Evolutionary conservation across 2,329 filamentous ascomycete genomes (phyloP).

Genomic region (Colletotrichum cordylinicola): DNA sequence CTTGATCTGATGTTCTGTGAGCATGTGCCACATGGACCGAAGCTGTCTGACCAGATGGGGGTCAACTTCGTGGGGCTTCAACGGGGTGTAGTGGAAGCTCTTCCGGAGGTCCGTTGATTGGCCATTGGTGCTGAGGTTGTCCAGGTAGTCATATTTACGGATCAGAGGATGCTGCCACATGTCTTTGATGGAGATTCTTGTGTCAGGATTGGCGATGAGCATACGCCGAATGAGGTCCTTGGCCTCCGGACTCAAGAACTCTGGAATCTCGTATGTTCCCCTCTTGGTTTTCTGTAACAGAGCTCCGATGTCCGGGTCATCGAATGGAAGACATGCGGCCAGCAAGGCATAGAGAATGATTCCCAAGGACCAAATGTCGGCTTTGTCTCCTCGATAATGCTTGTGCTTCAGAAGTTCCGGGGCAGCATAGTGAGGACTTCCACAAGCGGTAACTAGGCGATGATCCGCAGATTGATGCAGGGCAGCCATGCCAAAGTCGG

Average conservation of each 20-base stretch:
- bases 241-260: constrained; percentile 69
- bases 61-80: constrained; percentile 74
- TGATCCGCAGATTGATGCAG: constrained; percentile 81
- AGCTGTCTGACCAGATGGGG: constrained; percentile 83
- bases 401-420: constrained; percentile 84
- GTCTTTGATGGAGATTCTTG: constrained; percentile 78
- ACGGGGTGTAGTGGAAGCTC: constrained; percentile 64
- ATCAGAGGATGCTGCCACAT: constrained; percentile 92
- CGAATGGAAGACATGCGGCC: constrained; percentile 83
- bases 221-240: constrained; percentile 81
- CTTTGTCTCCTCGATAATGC: constrained; percentile 82
- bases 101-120: constrained; percentile 64
- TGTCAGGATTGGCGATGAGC: constrained; percentile 77
- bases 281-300: constrained; percentile 68
- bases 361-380: constrained; percentile 94
- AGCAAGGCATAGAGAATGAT: constrained; percentile 90
- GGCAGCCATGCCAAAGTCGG: constrained; percentile 98
- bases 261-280: constrained; percentile 67
- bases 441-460: constrained; percentile 87
- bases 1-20: constrained; percentile 74
- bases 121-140: constrained; percentile 64
- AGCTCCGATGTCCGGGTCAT: constrained; percentile 65
- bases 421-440: constrained; percentile 95
- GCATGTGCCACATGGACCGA: constrained; percentile 89
- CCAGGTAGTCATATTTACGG: constrained; percentile 80